Percentiles rank a stretch among this genome's conserved stretches.
Evolutionary conservation across 1,284 basidiomycete genomes (phyloP).

Genomic region (Coniophora puteana): DNA sequence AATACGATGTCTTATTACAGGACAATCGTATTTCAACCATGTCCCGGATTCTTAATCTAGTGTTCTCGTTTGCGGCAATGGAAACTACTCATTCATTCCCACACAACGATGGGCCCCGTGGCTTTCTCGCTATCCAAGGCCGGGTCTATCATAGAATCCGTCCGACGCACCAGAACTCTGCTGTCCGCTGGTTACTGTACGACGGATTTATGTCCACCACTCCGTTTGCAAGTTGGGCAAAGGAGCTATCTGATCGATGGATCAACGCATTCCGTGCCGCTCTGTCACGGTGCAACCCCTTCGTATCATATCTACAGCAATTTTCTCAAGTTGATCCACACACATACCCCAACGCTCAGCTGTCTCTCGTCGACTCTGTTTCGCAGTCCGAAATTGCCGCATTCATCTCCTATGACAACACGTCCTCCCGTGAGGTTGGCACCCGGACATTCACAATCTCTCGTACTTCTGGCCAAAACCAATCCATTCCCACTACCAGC

Average conservation of each 20-base stretch:
- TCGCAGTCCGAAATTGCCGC: constrained; percentile 29
- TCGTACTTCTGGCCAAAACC: constrained; percentile 1
- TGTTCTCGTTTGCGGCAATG: constrained; percentile 31
- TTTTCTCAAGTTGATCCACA: background rate
- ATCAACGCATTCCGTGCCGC: constrained; percentile 12
- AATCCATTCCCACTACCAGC: constrained; percentile 23
- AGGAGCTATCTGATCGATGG: constrained; percentile 3
- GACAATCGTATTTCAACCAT: constrained; percentile 15
- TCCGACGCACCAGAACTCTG: constrained; percentile 20
- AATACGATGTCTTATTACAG: constrained; percentile 15
- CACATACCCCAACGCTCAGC: constrained; percentile 6
- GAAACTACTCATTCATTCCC: constrained; percentile 26
- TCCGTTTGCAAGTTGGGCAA: background rate
- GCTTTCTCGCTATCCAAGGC: constrained; percentile 27
- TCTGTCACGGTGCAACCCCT: constrained; percentile 22
- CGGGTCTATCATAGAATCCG: constrained; percentile 30
- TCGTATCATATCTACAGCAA: constrained; percentile 12
- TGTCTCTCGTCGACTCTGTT: constrained; percentile 21
- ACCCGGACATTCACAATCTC: constrained; percentile 15
- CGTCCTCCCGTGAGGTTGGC: constrained; percentile 13
- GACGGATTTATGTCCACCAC: background rate
- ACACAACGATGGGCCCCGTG: constrained; percentile 7
- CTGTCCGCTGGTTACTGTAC: constrained; percentile 13
- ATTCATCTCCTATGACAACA: constrained; percentile 25
- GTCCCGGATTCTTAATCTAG: constrained; percentile 25